A percentile compares a stretch with the other conserved stretches of the same genome.
These are phyloP conservation scores for Zizania palustris DNA, from an alignment of 202 grass and related monocot species.

Conservation along the genomic window DNA sequence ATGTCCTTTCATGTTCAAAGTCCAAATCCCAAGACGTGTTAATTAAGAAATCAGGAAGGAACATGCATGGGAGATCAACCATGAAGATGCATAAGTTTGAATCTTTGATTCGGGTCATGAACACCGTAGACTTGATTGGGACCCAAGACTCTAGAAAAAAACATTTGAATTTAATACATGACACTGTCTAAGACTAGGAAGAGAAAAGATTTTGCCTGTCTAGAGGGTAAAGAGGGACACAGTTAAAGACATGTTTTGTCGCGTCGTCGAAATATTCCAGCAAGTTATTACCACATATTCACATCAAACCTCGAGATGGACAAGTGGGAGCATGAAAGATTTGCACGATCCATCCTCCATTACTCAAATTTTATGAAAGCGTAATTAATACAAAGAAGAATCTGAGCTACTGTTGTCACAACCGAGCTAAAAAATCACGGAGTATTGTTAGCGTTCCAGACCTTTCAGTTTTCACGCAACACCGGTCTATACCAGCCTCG, in stretches of 20 bases:
- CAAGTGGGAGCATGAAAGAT: background rate
- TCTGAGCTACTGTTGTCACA: background rate
- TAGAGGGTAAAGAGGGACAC: slow-evolving; percentile 21
- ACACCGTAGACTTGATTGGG: slow-evolving; percentile 26
- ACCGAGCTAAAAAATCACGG: background rate
- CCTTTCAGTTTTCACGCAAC: too few relatives aligned
- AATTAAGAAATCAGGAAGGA: slow-evolving; percentile 45
- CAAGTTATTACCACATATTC: slow-evolving; percentile 17
- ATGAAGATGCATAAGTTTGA: slow-evolving; percentile 36
- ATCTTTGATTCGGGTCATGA: slow-evolving; percentile 26
- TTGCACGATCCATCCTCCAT: slow-evolving; percentile 13
- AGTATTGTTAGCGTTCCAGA: too few relatives aligned
- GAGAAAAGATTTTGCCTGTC: slow-evolving; percentile 21
- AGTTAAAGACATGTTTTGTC: slow-evolving; percentile 27
- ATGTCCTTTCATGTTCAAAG: background rate
- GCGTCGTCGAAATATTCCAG: slow-evolving; percentile 34
- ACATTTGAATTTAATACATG: slow-evolving; percentile 29
- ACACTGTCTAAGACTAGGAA: slow-evolving; percentile 19
- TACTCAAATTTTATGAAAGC: background rate
- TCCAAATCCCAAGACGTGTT: slow-evolving; percentile 15
- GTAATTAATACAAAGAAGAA: background rate
- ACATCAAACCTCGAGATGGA: slow-evolving; percentile 29
- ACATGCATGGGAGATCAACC: slow-evolving; percentile 41
- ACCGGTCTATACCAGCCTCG: too few relatives aligned
- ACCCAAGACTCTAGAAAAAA: slow-evolving; percentile 7